phyloP scores from a whole-genome alignment of 306 rosid genomes.

The Malus sylvestris region DNA sequence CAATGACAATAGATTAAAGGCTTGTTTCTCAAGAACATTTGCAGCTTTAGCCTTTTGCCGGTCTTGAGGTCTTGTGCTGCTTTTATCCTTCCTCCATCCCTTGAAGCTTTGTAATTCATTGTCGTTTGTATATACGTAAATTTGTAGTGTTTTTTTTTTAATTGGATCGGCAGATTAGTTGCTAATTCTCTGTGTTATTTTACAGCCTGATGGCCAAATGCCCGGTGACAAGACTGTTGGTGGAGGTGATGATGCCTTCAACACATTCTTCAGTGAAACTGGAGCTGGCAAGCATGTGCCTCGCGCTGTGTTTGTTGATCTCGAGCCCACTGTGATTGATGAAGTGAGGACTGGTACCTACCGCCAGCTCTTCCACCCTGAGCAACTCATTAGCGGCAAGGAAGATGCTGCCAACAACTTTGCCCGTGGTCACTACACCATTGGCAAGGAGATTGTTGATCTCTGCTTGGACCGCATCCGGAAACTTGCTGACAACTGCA shows the following conservation, averaged over 20 bases:
- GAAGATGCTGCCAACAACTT: constrained; percentile 98
- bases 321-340: constrained; percentile 86
- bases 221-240: constrained; percentile 78
- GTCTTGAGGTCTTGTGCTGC: too few relatives aligned
- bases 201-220: constrained; percentile 92
- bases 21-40: too few relatives aligned
- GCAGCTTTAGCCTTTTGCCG: too few relatives aligned
- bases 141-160: too few relatives aligned
- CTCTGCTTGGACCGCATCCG: constrained; percentile 89
- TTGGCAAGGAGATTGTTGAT: constrained; percentile 93
- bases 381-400: constrained; percentile 87
- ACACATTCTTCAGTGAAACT: constrained; percentile 90
- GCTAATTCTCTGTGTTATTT: not conserved
- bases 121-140: too few relatives aligned
- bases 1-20: too few relatives aligned
- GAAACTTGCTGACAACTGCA: constrained; percentile 89
- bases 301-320: constrained; percentile 80
- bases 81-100: not conserved
- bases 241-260: constrained; percentile 86
- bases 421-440: constrained; percentile 95
- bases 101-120: too few relatives aligned
- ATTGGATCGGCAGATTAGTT: not conserved
- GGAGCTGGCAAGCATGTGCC: constrained; percentile 92
- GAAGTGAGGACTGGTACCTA: constrained; percentile 86
- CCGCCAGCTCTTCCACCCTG: constrained; percentile 93